A percentile compares a stretch with the other conserved stretches of the same genome.
Evolutionary conservation across 129 eudicot species (phyloP).

Genomic region (Rutidosis leptorrhynchoides): DNA sequence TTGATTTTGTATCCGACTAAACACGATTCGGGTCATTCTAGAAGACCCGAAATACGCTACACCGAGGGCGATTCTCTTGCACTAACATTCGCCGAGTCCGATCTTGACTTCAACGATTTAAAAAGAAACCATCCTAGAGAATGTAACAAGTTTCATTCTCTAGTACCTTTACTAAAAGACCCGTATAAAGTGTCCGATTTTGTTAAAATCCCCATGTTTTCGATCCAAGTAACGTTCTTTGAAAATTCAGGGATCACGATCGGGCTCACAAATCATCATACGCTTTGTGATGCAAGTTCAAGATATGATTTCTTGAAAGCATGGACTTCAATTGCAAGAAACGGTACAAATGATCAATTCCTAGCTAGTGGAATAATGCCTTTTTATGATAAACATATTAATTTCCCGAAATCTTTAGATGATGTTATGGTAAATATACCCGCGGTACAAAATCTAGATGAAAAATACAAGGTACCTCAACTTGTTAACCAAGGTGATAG

Average conservation of each 20-base stretch:
- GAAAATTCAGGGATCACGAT: constrained; percentile 40
- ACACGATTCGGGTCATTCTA: neutral
- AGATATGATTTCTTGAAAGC: constrained; percentile 25
- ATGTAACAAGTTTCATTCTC: constrained; percentile 33
- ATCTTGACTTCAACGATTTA: constrained; percentile 35
- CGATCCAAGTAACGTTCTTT: constrained; percentile 45
- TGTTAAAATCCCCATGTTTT: constrained; percentile 29
- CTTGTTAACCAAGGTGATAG: constrained; percentile 6
- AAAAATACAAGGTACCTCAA: constrained; percentile 6
- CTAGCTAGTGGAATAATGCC: constrained; percentile 25
- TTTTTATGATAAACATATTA: constrained; percentile 31
- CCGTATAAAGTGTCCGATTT: neutral
- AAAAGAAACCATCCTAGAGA: constrained; percentile 36
- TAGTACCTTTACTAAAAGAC: constrained; percentile 28
- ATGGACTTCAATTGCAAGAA: constrained; percentile 39
- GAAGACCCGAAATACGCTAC: constrained; percentile 35
- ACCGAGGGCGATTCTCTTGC: constrained; percentile 39
- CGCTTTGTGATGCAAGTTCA: constrained; percentile 37
- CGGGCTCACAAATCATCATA: constrained; percentile 42
- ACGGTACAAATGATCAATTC: constrained; percentile 19
- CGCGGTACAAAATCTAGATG: neutral
- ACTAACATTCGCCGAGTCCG: constrained; percentile 31
- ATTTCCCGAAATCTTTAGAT: constrained; percentile 23
- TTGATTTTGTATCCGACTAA: constrained; percentile 17
- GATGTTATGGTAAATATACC: constrained; percentile 9